A percentile compares a stretch with the other conserved stretches of the same genome.
Conservation (phyloP, 495 filamentous ascomycete species). For the Penicillium antarcticum region DNA sequence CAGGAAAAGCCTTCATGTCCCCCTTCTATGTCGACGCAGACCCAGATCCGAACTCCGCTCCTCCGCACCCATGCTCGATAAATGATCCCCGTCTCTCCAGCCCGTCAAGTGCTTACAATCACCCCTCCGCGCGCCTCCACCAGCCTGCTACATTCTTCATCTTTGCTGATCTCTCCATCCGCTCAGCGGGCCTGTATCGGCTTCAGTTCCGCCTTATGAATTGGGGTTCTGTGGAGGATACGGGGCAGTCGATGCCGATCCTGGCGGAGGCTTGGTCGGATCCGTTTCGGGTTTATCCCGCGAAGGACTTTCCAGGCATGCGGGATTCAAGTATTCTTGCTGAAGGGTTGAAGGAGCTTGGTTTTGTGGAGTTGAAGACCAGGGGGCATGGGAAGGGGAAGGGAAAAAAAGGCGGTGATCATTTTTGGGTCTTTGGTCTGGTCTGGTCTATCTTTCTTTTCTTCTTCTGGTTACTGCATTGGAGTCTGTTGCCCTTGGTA, state of each 20-base stretch:
- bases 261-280: conserved; percentile 69
- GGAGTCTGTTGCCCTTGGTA: background rate
- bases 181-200: conserved; percentile 78
- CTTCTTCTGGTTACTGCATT: background rate
- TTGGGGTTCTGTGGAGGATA: conserved; percentile 43
- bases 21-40: conserved; percentile 41
- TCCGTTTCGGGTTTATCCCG: conserved; percentile 82
- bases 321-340: conserved; percentile 46
- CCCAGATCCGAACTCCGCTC: conserved; percentile 49
- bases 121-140: conserved; percentile 16
- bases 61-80: conserved; percentile 63
- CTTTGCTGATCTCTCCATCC: conserved; percentile 90
- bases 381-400: conserved; percentile 45
- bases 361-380: conserved; percentile 46
- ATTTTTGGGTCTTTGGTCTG: too few relatives aligned
- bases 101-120: conserved; percentile 8
- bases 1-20: conserved; percentile 42
- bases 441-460: background rate
- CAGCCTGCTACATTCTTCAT: conserved; percentile 70
- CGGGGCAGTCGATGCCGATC: conserved; percentile 60
- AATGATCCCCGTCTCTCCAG: conserved; percentile 3
- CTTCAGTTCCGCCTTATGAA: conserved; percentile 87
- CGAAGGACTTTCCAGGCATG: conserved; percentile 98
- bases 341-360: conserved; percentile 40
- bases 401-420: conserved; percentile 28